Percentiles rank a stretch among this genome's conserved stretches.
phyloP scores from a whole-genome alignment of 495 filamentous ascomycete genomes.

The Physcia stellaris region DNA sequence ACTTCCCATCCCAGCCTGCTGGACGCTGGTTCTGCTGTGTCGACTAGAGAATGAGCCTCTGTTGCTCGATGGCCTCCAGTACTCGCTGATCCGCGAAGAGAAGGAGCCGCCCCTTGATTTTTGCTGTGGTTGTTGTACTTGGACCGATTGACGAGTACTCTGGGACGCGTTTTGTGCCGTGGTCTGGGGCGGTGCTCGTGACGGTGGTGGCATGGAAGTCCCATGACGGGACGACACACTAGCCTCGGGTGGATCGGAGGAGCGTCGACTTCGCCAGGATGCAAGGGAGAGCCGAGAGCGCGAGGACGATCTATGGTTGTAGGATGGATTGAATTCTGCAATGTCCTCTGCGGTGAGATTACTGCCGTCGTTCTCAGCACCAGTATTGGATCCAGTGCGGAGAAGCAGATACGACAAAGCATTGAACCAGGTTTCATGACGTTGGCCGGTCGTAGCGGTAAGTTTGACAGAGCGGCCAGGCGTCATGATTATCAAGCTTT shows the following conservation, averaged over 20 bases:
- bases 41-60: slow-evolving; percentile 13
- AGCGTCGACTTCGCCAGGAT: slow-evolving; percentile 65
- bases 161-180: slow-evolving; percentile 13
- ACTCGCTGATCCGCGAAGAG: slow-evolving; percentile 23
- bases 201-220: slow-evolving; percentile 13
- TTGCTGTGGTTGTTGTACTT: background rate
- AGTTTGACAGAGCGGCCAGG: slow-evolving; percentile 82
- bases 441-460: slow-evolving; percentile 81
- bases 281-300: slow-evolving; percentile 59
- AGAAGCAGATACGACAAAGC: slow-evolving; percentile 85
- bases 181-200: slow-evolving; percentile 10
- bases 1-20: slow-evolving; percentile 27
- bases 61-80: slow-evolving; percentile 12
- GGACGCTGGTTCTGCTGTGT: background rate
- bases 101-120: slow-evolving; percentile 19
- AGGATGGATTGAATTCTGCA: slow-evolving; percentile 74
- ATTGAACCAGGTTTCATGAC: slow-evolving; percentile 98
- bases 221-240: slow-evolving; percentile 6
- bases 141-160: background rate
- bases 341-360: slow-evolving; percentile 49
- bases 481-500: slow-evolving; percentile 81
- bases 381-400: slow-evolving; percentile 45
- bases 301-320: slow-evolving; percentile 38
- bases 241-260: background rate
- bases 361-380: slow-evolving; percentile 9